Evolutionary conservation across 2,329 filamentous ascomycete genomes (phyloP).

Genomic region (Chaetomiaceae sp.): DNA sequence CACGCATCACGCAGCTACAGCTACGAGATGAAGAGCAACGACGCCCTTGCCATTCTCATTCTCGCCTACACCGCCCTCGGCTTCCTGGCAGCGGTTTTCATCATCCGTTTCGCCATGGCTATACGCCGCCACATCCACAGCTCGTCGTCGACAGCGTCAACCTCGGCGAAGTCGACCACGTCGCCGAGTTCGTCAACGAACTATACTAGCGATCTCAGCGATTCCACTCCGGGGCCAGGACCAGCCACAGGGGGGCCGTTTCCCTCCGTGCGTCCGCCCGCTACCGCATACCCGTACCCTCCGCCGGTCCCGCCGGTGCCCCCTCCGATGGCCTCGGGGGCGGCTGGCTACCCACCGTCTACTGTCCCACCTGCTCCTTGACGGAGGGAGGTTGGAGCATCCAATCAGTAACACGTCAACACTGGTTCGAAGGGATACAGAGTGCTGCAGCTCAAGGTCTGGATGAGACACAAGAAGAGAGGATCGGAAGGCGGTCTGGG

Average conservation of each 20-base stretch:
- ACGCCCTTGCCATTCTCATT: constrained; percentile 12
- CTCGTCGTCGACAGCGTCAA: neutral
- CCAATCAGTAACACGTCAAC: too few relatives aligned
- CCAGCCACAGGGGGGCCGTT: neutral
- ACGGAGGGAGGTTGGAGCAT: neutral
- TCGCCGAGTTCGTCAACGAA: neutral
- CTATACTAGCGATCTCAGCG: neutral
- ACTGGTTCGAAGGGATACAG: too few relatives aligned
- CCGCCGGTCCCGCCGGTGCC: neutral
- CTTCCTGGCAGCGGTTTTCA: constrained; percentile 1
- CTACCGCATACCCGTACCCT: neutral
- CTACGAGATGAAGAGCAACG: constrained; percentile 12
- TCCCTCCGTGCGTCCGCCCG: too few relatives aligned
- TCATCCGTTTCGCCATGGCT: constrained; percentile 6
- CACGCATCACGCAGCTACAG: too few relatives aligned
- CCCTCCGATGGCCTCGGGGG: neutral
- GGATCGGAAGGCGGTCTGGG: too few relatives aligned
- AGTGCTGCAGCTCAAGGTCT: too few relatives aligned
- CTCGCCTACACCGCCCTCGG: constrained; percentile 7
- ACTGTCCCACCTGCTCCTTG: neutral
- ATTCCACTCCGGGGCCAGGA: neutral
- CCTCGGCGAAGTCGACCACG: neutral
- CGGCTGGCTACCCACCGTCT: neutral
- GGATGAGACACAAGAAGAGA: too few relatives aligned
- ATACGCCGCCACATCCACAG: constrained; percentile 4